Percentiles rank a stretch among this genome's conserved stretches.
Evolutionary conservation across 2,329 filamentous ascomycete genomes (phyloP).

Genomic region (Aspergillus hiratsukae): DNA sequence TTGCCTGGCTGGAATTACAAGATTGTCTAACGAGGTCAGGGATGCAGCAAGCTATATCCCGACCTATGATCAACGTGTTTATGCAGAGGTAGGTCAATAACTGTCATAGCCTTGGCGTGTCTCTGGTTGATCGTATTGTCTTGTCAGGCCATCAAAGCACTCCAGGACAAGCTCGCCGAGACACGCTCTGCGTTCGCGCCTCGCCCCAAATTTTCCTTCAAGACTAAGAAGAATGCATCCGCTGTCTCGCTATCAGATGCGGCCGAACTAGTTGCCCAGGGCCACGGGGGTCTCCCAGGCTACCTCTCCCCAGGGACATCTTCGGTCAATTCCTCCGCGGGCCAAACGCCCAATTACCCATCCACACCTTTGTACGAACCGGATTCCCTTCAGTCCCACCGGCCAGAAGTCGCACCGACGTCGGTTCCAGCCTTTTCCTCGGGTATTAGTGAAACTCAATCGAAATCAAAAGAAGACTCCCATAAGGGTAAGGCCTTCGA

Average conservation of each 20-base stretch:
- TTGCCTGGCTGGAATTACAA: conserved; percentile 72
- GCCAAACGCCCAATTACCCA: conserved; percentile 31
- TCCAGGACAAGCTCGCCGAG: conserved; percentile 73
- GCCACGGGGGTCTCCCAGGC: conserved; percentile 41
- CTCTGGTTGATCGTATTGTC: conserved; percentile 15
- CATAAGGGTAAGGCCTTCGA: conserved; percentile 53
- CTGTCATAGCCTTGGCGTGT: neutral
- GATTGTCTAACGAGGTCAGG: conserved; percentile 76
- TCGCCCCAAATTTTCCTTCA: conserved; percentile 81
- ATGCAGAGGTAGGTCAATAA: conserved; percentile 60
- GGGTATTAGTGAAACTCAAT: conserved; percentile 19
- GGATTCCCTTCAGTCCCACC: conserved; percentile 28
- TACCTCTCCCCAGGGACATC: conserved; percentile 40
- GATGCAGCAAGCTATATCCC: conserved; percentile 79
- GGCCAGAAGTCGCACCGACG: conserved; percentile 34
- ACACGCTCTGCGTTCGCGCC: conserved; percentile 65
- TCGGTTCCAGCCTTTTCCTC: conserved; percentile 26
- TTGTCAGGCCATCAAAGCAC: conserved; percentile 66
- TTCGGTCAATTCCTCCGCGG: conserved; percentile 37
- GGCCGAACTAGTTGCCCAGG: conserved; percentile 49
- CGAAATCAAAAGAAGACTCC: conserved; percentile 12
- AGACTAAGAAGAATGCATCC: conserved; percentile 52
- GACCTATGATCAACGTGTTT: conserved; percentile 83
- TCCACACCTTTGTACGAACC: conserved; percentile 36
- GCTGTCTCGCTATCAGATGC: conserved; percentile 55